phyloP scores from a whole-genome alignment of 2,329 filamentous ascomycete species.

The Phaeosphaeria sp. region DNA sequence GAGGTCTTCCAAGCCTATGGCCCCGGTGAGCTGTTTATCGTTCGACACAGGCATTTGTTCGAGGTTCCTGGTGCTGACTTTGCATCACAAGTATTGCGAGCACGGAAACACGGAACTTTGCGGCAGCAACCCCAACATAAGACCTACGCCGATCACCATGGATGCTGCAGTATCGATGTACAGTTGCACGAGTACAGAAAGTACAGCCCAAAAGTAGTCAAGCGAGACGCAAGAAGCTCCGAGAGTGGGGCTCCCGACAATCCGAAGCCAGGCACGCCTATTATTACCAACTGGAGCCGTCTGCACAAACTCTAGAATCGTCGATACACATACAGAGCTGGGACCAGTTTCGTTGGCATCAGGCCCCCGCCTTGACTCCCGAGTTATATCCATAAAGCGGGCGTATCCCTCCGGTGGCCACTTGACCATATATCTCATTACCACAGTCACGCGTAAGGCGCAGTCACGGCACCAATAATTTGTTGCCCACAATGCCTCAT shows the following conservation, averaged over 20 bases:
- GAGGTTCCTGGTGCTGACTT: slow-evolving; percentile 9
- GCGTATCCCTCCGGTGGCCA: not conserved
- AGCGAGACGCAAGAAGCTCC: slow-evolving; percentile 26
- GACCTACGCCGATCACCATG: slow-evolving; percentile 23
- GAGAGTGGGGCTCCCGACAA: slow-evolving; percentile 19
- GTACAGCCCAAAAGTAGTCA: slow-evolving; percentile 24
- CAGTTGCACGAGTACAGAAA: slow-evolving; percentile 27
- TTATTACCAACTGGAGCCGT: slow-evolving; percentile 20
- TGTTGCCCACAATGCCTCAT: slow-evolving; percentile 28
- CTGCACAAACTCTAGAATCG: slow-evolving; percentile 23
- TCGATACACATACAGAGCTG: slow-evolving; percentile 28
- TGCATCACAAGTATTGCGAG: slow-evolving; percentile 10
- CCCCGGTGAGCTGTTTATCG: slow-evolving; percentile 34
- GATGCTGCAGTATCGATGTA: slow-evolving; percentile 25
- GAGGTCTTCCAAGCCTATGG: slow-evolving; percentile 19
- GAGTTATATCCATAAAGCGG: not conserved
- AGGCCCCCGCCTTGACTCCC: not conserved
- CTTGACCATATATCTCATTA: not conserved
- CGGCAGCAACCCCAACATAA: slow-evolving; percentile 13
- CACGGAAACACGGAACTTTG: slow-evolving; percentile 23
- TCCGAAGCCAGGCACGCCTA: slow-evolving; percentile 21
- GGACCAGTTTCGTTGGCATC: slow-evolving; percentile 14
- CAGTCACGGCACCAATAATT: slow-evolving; percentile 5
- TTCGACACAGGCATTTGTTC: slow-evolving; percentile 23
- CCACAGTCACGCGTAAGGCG: slow-evolving; percentile 8